These are phyloP conservation scores for Porphyrellus cyaneotinctus DNA, from an alignment of 768 basidiomycete species.

Conservation along the genomic window DNA sequence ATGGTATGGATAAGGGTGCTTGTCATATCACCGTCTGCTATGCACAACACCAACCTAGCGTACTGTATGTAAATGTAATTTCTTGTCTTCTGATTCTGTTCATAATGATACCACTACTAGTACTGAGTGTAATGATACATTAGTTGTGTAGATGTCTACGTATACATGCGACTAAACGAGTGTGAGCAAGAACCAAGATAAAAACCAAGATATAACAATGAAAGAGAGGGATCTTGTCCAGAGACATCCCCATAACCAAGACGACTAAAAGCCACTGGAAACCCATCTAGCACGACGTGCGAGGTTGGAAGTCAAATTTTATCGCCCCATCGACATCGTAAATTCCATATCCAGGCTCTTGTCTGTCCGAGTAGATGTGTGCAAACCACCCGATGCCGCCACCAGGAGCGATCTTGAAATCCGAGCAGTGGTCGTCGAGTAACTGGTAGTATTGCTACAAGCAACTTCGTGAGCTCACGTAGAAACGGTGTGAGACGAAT, in stretches of 20 bases:
- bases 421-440: conserved; percentile 58
- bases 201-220: neutral
- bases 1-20: conserved; percentile 58
- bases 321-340: conserved; percentile 43
- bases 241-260: neutral
- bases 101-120: no score
- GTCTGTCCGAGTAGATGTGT: conserved; percentile 68
- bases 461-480: neutral
- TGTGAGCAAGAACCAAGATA: neutral
- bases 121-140: neutral
- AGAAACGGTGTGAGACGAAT: neutral
- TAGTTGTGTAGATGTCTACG: neutral
- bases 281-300: conserved; percentile 49
- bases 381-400: conserved; percentile 82
- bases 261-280: neutral
- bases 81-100: neutral
- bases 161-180: conserved; percentile 5
- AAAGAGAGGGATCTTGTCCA: neutral
- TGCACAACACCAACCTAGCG: neutral
- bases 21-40: neutral
- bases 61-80: conserved; percentile 21
- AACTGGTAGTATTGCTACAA: conserved; percentile 51
- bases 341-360: conserved; percentile 69
- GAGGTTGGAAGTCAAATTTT: conserved; percentile 66
- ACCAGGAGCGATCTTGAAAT: conserved; percentile 53